phyloP scores from a whole-genome alignment of 2,329 filamentous ascomycete species.

The Metarhizium rileyi region DNA sequence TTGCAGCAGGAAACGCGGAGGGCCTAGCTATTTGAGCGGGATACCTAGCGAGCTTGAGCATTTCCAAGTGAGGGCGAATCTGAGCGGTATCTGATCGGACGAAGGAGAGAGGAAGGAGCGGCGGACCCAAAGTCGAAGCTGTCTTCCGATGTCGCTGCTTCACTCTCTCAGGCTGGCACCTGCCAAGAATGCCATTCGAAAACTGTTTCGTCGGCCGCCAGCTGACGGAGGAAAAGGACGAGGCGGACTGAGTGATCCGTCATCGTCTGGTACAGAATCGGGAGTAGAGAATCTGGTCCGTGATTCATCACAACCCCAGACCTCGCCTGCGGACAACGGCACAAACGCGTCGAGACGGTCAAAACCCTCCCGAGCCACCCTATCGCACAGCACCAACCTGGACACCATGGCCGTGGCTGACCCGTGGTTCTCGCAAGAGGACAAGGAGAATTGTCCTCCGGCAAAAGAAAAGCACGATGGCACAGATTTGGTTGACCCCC shows the following conservation, averaged over 20 bases:
- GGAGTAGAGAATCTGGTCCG: background rate
- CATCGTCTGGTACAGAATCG: background rate
- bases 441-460: slow-evolving; percentile 23
- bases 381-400: background rate
- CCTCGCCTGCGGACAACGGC: slow-evolving; percentile 4
- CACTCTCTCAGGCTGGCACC: slow-evolving; percentile 21
- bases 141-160: slow-evolving; percentile 15
- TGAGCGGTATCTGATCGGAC: background rate
- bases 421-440: slow-evolving; percentile 3
- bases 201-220: slow-evolving; percentile 20
- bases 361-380: background rate
- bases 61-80: too few species aligned
- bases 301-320: background rate
- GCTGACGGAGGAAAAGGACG: slow-evolving; percentile 8
- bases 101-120: background rate
- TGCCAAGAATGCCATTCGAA: slow-evolving; percentile 21
- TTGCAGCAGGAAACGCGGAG: background rate
- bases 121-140: background rate
- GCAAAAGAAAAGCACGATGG: background rate
- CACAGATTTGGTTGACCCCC: slow-evolving; percentile 5
- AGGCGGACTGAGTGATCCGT: background rate
- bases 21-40: background rate
- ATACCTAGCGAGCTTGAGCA: too few species aligned
- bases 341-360: background rate
- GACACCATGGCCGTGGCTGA: slow-evolving; percentile 8